Evolutionary conservation across 2,329 filamentous ascomycete species (phyloP).

Genomic region (Leptoxyphium fumago): DNA sequence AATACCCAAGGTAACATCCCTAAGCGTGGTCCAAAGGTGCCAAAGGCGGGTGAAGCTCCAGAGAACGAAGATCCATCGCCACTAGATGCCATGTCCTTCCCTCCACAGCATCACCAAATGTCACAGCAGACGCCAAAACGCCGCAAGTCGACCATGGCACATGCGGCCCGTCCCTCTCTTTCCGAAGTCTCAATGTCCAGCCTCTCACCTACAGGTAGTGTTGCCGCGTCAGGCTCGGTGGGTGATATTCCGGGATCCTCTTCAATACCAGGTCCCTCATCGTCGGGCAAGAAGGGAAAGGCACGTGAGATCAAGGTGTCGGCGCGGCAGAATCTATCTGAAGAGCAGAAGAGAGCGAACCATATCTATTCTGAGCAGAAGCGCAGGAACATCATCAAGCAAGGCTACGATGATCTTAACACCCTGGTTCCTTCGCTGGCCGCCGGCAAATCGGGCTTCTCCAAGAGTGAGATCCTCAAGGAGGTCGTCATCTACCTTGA

Average conservation of each 20-base stretch:
- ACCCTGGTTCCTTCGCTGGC: conserved; percentile 60
- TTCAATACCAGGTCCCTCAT: not conserved
- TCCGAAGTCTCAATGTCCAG: not conserved
- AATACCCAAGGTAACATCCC: conserved; percentile 1
- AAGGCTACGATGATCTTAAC: conserved; percentile 69
- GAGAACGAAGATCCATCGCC: conserved; percentile 1
- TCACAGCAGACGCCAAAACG: conserved; percentile 5
- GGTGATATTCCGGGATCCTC: not conserved
- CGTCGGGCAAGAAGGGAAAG: not conserved
- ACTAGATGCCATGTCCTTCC: not conserved
- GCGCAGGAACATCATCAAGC: conserved; percentile 63
- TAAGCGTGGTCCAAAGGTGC: conserved; percentile 5
- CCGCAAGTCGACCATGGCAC: conserved; percentile 4
- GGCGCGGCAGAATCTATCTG: conserved; percentile 43
- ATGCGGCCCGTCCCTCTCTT: not conserved
- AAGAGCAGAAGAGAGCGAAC: conserved; percentile 71
- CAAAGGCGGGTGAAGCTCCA: conserved; percentile 1
- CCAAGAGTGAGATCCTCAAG: conserved; percentile 65
- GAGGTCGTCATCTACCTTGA: conserved; percentile 70
- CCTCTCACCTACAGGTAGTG: not conserved
- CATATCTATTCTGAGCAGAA: conserved; percentile 84
- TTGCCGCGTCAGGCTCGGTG: not conserved
- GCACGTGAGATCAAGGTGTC: not conserved
- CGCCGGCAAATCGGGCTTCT: conserved; percentile 49
- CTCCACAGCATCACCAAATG: conserved; percentile 1